Evolutionary conservation across 1,284 basidiomycete species (phyloP).

Genomic region (Puccinia horiana): DNA sequence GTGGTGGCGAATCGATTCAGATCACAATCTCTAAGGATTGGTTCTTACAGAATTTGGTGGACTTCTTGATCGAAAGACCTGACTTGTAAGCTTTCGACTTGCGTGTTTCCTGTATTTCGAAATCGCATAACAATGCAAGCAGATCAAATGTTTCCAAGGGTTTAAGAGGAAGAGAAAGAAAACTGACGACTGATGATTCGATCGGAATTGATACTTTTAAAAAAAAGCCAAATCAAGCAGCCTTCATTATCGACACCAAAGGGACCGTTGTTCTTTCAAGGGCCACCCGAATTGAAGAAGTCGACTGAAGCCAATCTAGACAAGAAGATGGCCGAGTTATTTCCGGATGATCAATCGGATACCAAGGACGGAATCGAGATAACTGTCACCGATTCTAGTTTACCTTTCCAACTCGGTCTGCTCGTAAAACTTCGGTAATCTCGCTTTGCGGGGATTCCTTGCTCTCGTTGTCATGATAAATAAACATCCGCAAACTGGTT

Average conservation of each 20-base stretch:
- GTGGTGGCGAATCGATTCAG: slow-evolving; percentile 79
- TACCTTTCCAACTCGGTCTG: slow-evolving; percentile 82
- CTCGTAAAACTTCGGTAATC: slow-evolving; percentile 55
- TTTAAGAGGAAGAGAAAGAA: not conserved
- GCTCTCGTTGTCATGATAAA: no score
- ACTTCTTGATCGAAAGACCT: slow-evolving; percentile 77
- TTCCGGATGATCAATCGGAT: slow-evolving; percentile 56
- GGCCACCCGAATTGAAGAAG: slow-evolving; percentile 82
- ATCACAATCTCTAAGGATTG: slow-evolving; percentile 69
- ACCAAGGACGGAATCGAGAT: slow-evolving; percentile 70
- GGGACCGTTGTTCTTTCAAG: slow-evolving; percentile 83
- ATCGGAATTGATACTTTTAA: not conserved
- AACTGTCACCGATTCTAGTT: slow-evolving; percentile 78
- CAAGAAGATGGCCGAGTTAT: slow-evolving; percentile 78
- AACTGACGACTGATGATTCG: not conserved
- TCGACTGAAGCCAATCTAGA: slow-evolving; percentile 83
- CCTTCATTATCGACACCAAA: slow-evolving; percentile 73
- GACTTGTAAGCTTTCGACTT: slow-evolving; percentile 69
- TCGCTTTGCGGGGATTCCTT: not conserved
- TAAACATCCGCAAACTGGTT: no score
- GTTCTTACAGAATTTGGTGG: slow-evolving; percentile 81
- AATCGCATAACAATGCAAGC: not conserved
- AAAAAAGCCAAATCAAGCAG: slow-evolving; percentile 81
- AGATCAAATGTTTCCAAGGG: no score
- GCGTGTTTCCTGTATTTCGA: not conserved